Conservation (phyloP, 176 grass and related monocot species). For the Hsuehochloa calcarea region DNA sequence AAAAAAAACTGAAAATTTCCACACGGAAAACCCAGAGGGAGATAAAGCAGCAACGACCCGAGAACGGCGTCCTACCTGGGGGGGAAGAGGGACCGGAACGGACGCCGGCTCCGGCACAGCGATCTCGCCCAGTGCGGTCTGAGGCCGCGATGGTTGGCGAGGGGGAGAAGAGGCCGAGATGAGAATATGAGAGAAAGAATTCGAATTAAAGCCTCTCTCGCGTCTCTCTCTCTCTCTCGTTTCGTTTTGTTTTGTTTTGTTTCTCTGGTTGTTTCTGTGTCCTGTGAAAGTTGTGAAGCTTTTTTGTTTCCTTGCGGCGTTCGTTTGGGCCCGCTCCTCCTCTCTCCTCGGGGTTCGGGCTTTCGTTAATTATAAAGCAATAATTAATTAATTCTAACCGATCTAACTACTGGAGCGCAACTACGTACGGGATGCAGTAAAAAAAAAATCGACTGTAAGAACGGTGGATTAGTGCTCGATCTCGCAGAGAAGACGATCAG, state of each 20-base stretch:
- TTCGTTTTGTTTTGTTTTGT: constrained; percentile 34
- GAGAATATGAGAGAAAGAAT: constrained; percentile 35
- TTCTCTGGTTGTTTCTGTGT: constrained; percentile 14
- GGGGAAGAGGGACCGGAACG: not conserved
- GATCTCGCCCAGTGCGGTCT: not conserved
- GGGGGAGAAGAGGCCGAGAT: constrained; percentile 1
- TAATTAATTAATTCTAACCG: not conserved
- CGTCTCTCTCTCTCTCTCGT: constrained; percentile 8
- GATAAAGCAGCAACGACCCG: not conserved
- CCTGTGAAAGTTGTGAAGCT: constrained; percentile 15
- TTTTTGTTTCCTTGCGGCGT: constrained; percentile 4
- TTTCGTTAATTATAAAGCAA: not conserved
- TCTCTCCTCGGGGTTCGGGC: not conserved
- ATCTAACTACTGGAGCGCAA: not conserved
- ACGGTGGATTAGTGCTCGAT: no score
- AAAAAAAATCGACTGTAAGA: not conserved
- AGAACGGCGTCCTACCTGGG: constrained; percentile 26
- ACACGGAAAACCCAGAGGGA: not conserved
- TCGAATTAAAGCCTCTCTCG: constrained; percentile 59
- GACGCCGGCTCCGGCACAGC: constrained; percentile 4
- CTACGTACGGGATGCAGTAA: not conserved
- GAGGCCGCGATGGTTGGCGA: not conserved
- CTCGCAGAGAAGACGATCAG: no score
- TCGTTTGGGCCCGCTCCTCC: not conserved
- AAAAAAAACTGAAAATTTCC: not conserved